These are phyloP conservation scores for Annulohypoxylon moriforme DNA, from an alignment of 495 filamentous ascomycete species.

Conservation along the genomic window DNA sequence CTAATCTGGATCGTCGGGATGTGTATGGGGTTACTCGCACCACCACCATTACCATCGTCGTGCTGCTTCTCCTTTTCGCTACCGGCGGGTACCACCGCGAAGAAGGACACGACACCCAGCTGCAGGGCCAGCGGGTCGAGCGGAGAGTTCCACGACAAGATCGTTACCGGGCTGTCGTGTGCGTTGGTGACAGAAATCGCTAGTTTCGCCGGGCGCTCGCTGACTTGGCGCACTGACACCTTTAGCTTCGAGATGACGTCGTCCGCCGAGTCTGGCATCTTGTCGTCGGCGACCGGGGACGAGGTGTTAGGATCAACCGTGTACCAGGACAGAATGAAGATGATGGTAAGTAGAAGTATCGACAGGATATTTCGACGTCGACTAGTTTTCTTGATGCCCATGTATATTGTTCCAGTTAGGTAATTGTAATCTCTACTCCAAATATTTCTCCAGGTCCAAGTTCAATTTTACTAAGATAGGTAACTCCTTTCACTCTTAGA, in stretches of 20 bases:
- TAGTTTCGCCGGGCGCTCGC: constrained; percentile 40
- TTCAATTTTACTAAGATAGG: background rate
- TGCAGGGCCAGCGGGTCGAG: constrained; percentile 60
- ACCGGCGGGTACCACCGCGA: constrained; percentile 42
- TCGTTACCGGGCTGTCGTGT: constrained; percentile 53
- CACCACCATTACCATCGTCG: background rate
- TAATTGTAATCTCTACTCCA: background rate
- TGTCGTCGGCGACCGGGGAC: constrained; percentile 27
- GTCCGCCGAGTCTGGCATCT: constrained; percentile 28
- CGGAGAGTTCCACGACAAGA: constrained; percentile 63
- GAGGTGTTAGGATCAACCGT: constrained; percentile 29
- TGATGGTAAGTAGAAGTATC: constrained; percentile 1
- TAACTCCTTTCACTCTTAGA: background rate
- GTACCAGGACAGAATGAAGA: constrained; percentile 13
- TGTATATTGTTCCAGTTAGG: background rate
- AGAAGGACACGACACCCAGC: constrained; percentile 59
- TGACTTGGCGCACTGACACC: constrained; percentile 47
- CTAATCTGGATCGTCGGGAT: constrained; percentile 58
- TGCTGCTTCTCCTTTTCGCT: constrained; percentile 24
- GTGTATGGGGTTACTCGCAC: constrained; percentile 39
- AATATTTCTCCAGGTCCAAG: background rate
- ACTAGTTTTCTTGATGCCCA: constrained; percentile 9
- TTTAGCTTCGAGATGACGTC: constrained; percentile 44
- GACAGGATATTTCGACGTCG: constrained; percentile 13
- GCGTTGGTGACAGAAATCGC: constrained; percentile 57